These are phyloP conservation scores for Inosperma sp. DNA, from an alignment of 768 basidiomycete genomes.

Conservation along the genomic window DNA sequence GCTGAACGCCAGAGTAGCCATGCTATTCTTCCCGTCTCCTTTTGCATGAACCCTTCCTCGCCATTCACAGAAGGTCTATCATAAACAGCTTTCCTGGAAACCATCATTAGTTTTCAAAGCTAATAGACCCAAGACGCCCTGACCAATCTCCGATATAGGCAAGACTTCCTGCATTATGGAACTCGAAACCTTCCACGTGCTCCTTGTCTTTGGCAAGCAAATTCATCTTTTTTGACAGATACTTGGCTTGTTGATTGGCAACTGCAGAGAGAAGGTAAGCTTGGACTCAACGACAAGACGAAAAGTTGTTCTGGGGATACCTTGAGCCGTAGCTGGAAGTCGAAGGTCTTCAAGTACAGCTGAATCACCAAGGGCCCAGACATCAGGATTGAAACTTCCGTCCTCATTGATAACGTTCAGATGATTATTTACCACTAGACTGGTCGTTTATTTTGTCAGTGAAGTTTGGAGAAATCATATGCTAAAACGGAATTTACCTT, in stretches of 20 bases:
- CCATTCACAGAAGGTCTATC: slow-evolving; percentile 55
- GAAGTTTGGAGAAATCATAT: not conserved
- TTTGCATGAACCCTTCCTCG: slow-evolving; percentile 45
- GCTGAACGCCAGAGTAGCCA: slow-evolving; percentile 81
- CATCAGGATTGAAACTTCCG: slow-evolving; percentile 53
- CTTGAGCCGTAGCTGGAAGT: slow-evolving; percentile 85
- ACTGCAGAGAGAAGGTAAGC: slow-evolving; percentile 40
- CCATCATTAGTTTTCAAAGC: not conserved
- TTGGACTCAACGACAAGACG: slow-evolving; percentile 8
- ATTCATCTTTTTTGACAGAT: slow-evolving; percentile 64
- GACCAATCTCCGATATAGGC: slow-evolving; percentile 79
- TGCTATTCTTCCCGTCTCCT: slow-evolving; percentile 63
- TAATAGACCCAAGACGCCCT: slow-evolving; percentile 22
- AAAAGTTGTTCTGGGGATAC: slow-evolving; percentile 25
- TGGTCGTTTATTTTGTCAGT: slow-evolving; percentile 14
- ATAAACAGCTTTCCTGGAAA: slow-evolving; percentile 69
- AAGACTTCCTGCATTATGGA: slow-evolving; percentile 68
- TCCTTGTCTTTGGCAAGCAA: slow-evolving; percentile 48
- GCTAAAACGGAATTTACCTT: slow-evolving; percentile 33
- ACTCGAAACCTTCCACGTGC: slow-evolving; percentile 54
- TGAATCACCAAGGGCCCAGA: slow-evolving; percentile 83
- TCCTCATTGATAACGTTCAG: slow-evolving; percentile 58
- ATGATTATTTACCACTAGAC: slow-evolving; percentile 46
- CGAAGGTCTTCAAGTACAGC: slow-evolving; percentile 51
- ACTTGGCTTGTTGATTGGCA: slow-evolving; percentile 72